phyloP scores from a whole-genome alignment of 2,329 filamentous ascomycete genomes.

The Microdochium trichocladiopsis region DNA sequence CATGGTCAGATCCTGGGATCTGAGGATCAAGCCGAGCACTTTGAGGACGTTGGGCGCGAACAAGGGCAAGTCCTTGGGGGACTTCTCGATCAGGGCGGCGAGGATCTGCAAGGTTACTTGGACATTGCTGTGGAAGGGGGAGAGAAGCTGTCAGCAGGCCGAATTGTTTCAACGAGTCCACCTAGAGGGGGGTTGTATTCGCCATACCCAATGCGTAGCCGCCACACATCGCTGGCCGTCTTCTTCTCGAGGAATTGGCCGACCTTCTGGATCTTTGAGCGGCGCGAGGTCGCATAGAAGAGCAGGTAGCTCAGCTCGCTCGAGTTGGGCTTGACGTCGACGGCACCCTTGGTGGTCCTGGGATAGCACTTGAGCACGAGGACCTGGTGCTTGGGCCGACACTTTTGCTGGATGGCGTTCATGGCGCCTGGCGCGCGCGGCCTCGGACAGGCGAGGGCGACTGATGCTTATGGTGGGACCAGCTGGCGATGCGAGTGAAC shows the following conservation, averaged over 20 bases:
- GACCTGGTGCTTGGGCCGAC: constrained; percentile 93
- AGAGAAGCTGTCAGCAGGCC: no score
- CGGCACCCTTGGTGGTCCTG: constrained; percentile 80
- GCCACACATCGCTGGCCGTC: constrained; percentile 86
- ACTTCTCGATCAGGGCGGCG: constrained; percentile 85
- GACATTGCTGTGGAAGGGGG: constrained; percentile 69
- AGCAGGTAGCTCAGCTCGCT: constrained; percentile 95
- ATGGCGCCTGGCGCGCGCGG: constrained; percentile 30
- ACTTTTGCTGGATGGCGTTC: constrained; percentile 60
- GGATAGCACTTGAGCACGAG: constrained; percentile 95
- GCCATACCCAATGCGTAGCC: constrained; percentile 72
- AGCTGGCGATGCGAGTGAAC: no score
- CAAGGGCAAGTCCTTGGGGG: constrained; percentile 81
- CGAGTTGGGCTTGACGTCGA: constrained; percentile 91
- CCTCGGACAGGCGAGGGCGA: not conserved
- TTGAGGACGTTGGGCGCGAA: constrained; percentile 81
- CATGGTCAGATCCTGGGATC: constrained; percentile 84
- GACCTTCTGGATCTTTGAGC: constrained; percentile 94
- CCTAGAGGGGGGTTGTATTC: constrained; percentile 1
- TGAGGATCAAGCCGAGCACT: constrained; percentile 75
- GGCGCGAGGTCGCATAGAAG: constrained; percentile 91
- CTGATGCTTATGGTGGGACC: no score
- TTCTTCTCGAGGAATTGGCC: constrained; percentile 92
- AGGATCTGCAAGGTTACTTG: constrained; percentile 93
- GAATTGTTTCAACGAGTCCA: no score